A percentile compares a stretch with the other conserved stretches of the same genome.
These are phyloP conservation scores for Paramecium biaurelia DNA, from an alignment of 73 alveolate species.

Conservation along the genomic window DNA sequence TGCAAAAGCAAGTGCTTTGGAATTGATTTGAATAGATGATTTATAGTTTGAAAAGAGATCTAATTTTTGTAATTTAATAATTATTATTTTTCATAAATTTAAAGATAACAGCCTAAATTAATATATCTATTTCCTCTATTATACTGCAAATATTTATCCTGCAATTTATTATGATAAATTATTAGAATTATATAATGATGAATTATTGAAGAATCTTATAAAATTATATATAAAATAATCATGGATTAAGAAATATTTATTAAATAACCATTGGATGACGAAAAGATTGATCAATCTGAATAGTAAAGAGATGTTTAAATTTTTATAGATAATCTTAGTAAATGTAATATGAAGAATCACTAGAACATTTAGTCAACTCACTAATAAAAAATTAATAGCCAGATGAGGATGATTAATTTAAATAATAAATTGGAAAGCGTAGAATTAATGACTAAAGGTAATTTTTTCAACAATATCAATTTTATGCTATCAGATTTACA, in stretches of 20 bases:
- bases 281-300: background rate
- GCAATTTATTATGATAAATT: background rate
- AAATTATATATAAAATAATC: background rate
- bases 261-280: background rate
- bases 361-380: background rate
- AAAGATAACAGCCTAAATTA: background rate
- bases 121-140: background rate
- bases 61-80: background rate
- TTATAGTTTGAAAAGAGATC: background rate
- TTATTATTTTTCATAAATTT: background rate
- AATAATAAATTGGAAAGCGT: background rate
- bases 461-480: background rate
- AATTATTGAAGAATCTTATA: slow-evolving; percentile 38
- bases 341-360: background rate
- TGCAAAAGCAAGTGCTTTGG: background rate
- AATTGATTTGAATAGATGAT: background rate
- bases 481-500: slow-evolving; percentile 6
- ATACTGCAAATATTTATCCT: background rate
- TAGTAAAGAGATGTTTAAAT: background rate
- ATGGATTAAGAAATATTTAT: slow-evolving; percentile 36
- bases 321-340: background rate
- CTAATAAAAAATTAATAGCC: background rate
- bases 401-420: background rate
- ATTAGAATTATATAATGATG: background rate
- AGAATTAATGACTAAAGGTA: slow-evolving; percentile 25